Evolutionary conservation across 345 rosid species (phyloP).

Genomic region (Citrus cavaleriei): DNA sequence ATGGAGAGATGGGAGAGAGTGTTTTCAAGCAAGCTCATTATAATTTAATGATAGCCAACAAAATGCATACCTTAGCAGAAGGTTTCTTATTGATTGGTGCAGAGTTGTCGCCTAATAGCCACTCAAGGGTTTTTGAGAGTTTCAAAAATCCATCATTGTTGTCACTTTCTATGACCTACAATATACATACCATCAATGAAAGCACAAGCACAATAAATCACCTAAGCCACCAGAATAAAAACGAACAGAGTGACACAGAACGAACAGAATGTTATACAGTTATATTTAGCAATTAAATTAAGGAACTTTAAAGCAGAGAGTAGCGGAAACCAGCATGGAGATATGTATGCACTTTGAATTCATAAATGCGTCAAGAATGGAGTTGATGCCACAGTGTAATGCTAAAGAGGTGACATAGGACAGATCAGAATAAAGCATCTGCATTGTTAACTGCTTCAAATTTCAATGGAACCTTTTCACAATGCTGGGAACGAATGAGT

Average conservation of each 20-base stretch:
- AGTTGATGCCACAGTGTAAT: not conserved
- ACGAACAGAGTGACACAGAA: not conserved
- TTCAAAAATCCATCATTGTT: constrained; percentile 68
- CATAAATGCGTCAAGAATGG: not conserved
- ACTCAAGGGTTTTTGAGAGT: constrained; percentile 59
- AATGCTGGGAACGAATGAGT: not conserved
- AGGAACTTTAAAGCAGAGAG: not conserved
- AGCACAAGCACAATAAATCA: not conserved
- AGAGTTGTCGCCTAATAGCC: constrained; percentile 60
- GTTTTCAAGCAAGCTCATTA: not conserved
- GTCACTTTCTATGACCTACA: constrained; percentile 35
- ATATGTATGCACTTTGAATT: not conserved
- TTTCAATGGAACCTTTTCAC: not conserved
- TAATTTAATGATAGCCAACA: not conserved
- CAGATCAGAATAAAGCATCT: not conserved
- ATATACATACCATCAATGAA: not conserved
- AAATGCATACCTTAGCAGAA: constrained; percentile 50
- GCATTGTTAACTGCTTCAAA: not conserved
- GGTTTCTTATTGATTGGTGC: constrained; percentile 80
- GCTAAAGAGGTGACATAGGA: not conserved
- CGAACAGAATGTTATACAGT: not conserved
- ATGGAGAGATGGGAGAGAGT: not conserved
- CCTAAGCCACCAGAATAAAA: not conserved
- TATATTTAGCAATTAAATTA: not conserved
- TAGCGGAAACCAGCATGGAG: not conserved